Conservation (phyloP, 495 filamentous ascomycete genomes). For the Corynascus novoguineensis region DNA sequence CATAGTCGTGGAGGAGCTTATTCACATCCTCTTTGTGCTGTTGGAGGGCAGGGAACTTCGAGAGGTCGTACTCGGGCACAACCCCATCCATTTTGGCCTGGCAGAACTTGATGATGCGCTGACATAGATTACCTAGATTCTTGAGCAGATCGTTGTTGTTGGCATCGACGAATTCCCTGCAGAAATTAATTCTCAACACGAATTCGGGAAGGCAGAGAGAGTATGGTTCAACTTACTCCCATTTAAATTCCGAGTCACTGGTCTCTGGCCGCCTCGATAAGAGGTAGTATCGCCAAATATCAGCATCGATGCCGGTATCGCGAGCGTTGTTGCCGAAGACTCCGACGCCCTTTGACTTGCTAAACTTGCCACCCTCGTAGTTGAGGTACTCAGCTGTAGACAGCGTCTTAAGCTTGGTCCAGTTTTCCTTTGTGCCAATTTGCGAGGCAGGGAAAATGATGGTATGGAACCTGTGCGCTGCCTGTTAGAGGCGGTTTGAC, state of each 20-base stretch:
- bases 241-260: conserved; percentile 83
- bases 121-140: conserved; percentile 91
- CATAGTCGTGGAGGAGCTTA: conserved; percentile 58
- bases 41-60: conserved; percentile 20
- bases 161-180: conserved; percentile 64
- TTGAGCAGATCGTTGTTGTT: conserved; percentile 91
- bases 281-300: conserved; percentile 93
- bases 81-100: conserved; percentile 65
- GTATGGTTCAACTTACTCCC: conserved; percentile 41
- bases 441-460: conserved; percentile 89
- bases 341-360: conserved; percentile 81
- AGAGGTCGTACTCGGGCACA: conserved; percentile 59
- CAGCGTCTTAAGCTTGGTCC: conserved; percentile 87
- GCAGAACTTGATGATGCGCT: conserved; percentile 87
- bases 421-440: conserved; percentile 72
- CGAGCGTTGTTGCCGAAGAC: conserved; percentile 88
- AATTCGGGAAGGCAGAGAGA: too few relatives aligned
- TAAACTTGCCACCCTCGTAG: conserved; percentile 95
- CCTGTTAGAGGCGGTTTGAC: not conserved
- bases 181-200: not conserved
- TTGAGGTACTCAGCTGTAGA: conserved; percentile 93
- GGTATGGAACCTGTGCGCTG: conserved; percentile 59
- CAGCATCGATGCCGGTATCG: conserved; percentile 78
- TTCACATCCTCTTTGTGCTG: conserved; percentile 58
- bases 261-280: conserved; percentile 84